Conservation (phyloP, 202 grass and related monocot species). For the Digitaria exilis region DNA sequence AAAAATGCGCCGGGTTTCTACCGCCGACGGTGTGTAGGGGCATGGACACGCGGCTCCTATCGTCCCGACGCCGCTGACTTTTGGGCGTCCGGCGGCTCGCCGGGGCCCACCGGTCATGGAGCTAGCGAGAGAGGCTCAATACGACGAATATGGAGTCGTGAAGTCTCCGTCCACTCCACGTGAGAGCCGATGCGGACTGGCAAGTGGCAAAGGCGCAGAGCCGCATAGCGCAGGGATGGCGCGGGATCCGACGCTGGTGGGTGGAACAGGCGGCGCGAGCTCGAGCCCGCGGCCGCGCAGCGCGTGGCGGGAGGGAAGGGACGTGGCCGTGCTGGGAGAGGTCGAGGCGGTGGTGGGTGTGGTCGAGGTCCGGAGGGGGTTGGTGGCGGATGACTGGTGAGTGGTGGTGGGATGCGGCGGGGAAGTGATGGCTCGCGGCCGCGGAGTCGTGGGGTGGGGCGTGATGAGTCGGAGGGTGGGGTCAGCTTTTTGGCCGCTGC, state of each 20-base stretch:
- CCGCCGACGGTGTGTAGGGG: slow-evolving; percentile 11
- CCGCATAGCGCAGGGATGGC: no score
- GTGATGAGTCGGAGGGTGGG: background rate
- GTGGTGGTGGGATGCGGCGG: background rate
- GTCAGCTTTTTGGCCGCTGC: slow-evolving; percentile 36
- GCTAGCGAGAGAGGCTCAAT: background rate
- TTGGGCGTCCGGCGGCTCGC: slow-evolving; percentile 5
- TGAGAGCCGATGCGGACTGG: slow-evolving; percentile 36
- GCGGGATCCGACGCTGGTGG: slow-evolving; percentile 10
- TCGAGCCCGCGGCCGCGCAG: background rate
- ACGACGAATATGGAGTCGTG: background rate
- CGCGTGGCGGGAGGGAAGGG: background rate
- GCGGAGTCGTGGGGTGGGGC: background rate
- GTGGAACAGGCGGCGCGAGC: slow-evolving; percentile 7
- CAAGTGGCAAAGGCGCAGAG: slow-evolving; percentile 16
- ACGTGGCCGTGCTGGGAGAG: background rate
- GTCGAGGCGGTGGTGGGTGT: background rate
- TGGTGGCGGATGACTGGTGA: slow-evolving; percentile 14
- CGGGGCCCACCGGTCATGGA: slow-evolving; percentile 34
- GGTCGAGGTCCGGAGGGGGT: background rate
- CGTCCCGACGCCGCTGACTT: slow-evolving; percentile 1
- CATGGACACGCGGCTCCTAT: slow-evolving; percentile 10
- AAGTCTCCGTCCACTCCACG: slow-evolving; percentile 27
- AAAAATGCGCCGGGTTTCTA: background rate
- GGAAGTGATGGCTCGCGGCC: slow-evolving; percentile 1